Base-by-base conservation (phyloP, 1,284 basidiomycete species). In the Amylostereum areolatum region DNA sequence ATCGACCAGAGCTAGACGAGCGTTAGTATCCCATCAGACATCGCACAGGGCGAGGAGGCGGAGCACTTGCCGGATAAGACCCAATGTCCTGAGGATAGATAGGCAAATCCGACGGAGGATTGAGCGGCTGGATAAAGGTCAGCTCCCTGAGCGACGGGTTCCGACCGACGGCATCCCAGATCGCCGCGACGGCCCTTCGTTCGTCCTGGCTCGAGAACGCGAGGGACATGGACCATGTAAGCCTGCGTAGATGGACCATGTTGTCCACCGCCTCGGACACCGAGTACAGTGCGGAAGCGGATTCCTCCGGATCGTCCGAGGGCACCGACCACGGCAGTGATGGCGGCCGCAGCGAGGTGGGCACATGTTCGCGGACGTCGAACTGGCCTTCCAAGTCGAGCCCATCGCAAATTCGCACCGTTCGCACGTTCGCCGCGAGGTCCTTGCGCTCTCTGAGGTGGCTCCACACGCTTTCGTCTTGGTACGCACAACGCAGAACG, bases 1-100 rank as follows among this genome's bases (percentile, higher is more conserved):
- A 54, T 25, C 4, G 51, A 42, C 53, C 51, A 54, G 9, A 54
- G 11, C 51, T 54, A 33, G n/a, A 4, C 4, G 43, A 11, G 33
- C 41, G 10, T 9, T 36, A 37, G 18, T 24, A 27, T 11, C 31
- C 45, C 11, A 45, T 6, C 37, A 9, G n/a, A 32, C 25, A 32
- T 6, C 8, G 25, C 6, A 8, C 8, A 29, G 5, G 34, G 18
- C 3, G n/a, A 5, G 5, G 12, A n/a, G 25, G 24, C 12, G 25
- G 9, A 18, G 8, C 9, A 51, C 50, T 30, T 12, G 48, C 50
- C 42, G 43, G 46, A 34, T 45, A 40, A 18, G 42, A 7, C 4
- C n/a, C 46, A 2, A 48, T 36, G 2, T 39, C 46, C 3, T 27
- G 31, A 3, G n/a, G 28, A 12, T 44, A 48, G n/a, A 18, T n/a